Percentiles rank a stretch among this genome's conserved stretches.
These are phyloP conservation scores for Physcia stellaris DNA, from an alignment of 495 filamentous ascomycete species.

Conservation along the genomic window DNA sequence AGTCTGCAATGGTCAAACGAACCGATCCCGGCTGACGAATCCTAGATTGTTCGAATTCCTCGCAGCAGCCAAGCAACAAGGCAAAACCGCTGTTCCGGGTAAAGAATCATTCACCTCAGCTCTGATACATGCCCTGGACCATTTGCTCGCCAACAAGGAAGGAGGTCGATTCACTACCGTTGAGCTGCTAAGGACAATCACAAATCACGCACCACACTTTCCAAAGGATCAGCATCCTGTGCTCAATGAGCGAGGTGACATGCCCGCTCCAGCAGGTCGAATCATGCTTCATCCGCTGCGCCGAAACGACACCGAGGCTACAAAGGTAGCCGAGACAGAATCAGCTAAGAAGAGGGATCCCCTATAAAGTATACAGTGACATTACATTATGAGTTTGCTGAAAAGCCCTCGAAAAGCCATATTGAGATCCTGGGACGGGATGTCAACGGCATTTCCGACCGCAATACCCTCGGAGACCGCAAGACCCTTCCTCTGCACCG, in stretches of 20 bases:
- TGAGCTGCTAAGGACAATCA: constrained; percentile 8
- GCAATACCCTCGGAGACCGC: no score
- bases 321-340: background rate
- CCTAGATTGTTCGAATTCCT: constrained; percentile 13
- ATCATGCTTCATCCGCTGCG: constrained; percentile 14
- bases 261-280: background rate
- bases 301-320: background rate
- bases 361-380: constrained; percentile 2
- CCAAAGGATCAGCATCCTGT: constrained; percentile 7
- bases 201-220: constrained; percentile 6
- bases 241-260: constrained; percentile 2
- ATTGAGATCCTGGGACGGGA: background rate
- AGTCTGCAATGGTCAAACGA: background rate
- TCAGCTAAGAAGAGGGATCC: background rate
- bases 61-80: constrained; percentile 5
- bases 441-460: constrained; percentile 3
- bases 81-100: constrained; percentile 5
- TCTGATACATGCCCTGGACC: constrained; percentile 9
- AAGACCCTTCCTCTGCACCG: constrained; percentile 1
- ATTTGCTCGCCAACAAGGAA: background rate
- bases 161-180: constrained; percentile 11
- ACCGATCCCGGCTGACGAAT: background rate
- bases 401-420: background rate
- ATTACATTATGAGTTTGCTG: constrained; percentile 7
- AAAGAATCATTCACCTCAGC: constrained; percentile 11